phyloP scores from a whole-genome alignment of 192 early-diverging fungal species.

The Gryganskiella cystojenkinii region DNA sequence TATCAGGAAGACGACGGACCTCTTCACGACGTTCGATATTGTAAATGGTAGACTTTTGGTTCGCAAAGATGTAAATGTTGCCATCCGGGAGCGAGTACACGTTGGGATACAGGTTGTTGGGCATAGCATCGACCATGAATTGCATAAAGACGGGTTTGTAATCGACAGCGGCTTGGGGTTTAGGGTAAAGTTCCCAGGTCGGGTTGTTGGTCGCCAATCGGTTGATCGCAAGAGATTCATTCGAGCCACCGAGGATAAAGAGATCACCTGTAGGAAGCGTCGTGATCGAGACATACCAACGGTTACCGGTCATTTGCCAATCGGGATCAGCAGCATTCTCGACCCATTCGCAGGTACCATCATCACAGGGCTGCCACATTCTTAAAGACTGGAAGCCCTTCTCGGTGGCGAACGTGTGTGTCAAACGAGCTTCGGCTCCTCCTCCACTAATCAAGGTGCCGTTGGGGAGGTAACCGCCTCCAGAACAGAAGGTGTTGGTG shows the following conservation, averaged over 20 bases:
- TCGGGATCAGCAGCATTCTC: slow-evolving; percentile 50
- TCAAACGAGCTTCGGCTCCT: slow-evolving; percentile 53
- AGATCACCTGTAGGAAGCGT: slow-evolving; percentile 59
- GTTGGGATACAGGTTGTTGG: slow-evolving; percentile 56
- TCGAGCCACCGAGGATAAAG: slow-evolving; percentile 67
- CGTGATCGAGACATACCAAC: slow-evolving; percentile 33
- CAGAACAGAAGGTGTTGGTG: slow-evolving; percentile 70
- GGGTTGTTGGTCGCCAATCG: slow-evolving; percentile 58
- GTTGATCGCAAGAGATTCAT: slow-evolving; percentile 55
- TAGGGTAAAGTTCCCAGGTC: slow-evolving; percentile 54
- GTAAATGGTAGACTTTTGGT: slow-evolving; percentile 42
- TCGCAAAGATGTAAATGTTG: slow-evolving; percentile 54
- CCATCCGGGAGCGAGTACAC: slow-evolving; percentile 53
- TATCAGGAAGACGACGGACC: slow-evolving; percentile 54
- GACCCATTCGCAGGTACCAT: slow-evolving; percentile 56
- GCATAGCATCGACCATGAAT: slow-evolving; percentile 59
- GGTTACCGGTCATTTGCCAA: slow-evolving; percentile 54
- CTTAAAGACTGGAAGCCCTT: slow-evolving; percentile 59
- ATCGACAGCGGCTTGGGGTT: slow-evolving; percentile 13
- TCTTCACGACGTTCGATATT: slow-evolving; percentile 12
- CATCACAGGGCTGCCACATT: slow-evolving; percentile 58
- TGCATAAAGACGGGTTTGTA: slow-evolving; percentile 47
- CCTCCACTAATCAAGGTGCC: slow-evolving; percentile 66
- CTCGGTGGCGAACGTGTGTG: slow-evolving; percentile 42
- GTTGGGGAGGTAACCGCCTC: slow-evolving; percentile 64